A percentile compares a stretch with the other conserved stretches of the same genome.
Conservation (phyloP, 306 rosid genomes). For the Medicago arabica region DNA sequence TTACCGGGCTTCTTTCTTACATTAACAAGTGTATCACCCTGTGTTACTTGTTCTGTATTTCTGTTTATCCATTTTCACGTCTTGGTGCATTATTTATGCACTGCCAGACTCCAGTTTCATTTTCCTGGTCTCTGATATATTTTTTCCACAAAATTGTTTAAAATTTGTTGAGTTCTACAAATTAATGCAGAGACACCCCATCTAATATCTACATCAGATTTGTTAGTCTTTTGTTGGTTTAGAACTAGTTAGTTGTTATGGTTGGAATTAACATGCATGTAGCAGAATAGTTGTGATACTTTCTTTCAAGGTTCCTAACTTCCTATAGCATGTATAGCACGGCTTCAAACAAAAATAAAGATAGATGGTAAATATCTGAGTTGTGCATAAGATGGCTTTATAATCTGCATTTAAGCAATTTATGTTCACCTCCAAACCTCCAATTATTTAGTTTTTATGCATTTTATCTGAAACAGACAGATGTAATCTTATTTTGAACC, state of each 20-base stretch:
- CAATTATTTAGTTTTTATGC: constrained; percentile 12
- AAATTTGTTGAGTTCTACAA: background rate
- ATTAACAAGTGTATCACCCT: background rate
- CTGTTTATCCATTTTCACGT: constrained; percentile 3
- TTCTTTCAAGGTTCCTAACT: constrained; percentile 28
- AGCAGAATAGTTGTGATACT: background rate
- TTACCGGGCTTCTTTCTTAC: constrained; percentile 13
- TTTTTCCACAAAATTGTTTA: background rate
- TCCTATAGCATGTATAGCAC: background rate
- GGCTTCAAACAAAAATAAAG: background rate
- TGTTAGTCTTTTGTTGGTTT: background rate
- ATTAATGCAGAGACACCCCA: constrained; percentile 4
- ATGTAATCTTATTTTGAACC: constrained; percentile 18
- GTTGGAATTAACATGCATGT: constrained; percentile 1
- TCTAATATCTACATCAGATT: background rate
- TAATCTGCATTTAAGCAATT: constrained; percentile 1
- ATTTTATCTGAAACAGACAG: constrained; percentile 15
- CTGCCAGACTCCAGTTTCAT: constrained; percentile 3
- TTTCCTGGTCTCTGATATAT: background rate
- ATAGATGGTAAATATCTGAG: constrained; percentile 1
- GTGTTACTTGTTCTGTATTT: background rate
- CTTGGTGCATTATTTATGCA: background rate
- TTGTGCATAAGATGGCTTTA: background rate
- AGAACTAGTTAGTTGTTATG: background rate
- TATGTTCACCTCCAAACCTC: constrained; percentile 1